Percentiles rank a stretch among this genome's conserved stretches.
These are phyloP conservation scores for Wickerhamiella allomyrinae DNA, from an alignment of 805 yeast species.

Conservation along the genomic window DNA sequence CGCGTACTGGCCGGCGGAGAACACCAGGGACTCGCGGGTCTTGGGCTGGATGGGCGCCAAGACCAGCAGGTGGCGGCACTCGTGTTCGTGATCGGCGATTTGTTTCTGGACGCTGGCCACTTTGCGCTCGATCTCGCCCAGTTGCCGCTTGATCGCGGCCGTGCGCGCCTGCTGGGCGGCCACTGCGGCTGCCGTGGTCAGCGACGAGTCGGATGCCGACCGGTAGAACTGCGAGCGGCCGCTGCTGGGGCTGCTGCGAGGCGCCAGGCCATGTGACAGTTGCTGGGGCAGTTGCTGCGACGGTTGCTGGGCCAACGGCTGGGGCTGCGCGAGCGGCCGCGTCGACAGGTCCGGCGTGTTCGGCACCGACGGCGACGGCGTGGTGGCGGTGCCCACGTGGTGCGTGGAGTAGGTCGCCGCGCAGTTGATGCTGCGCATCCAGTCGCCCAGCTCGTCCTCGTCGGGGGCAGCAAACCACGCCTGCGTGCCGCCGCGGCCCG, in stretches of 20 bases:
- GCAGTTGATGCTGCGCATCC: constrained; percentile 45
- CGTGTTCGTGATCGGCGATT: constrained; percentile 27
- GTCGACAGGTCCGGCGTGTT: too few species aligned
- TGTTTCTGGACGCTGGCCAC: constrained; percentile 23
- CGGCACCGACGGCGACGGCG: not conserved
- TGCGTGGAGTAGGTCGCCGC: constrained; percentile 33
- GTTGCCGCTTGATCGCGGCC: constrained; percentile 2
- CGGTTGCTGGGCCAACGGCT: too few species aligned
- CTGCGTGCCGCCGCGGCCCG: constrained; percentile 21
- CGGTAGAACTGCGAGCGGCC: not conserved
- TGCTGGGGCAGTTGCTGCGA: too few species aligned
- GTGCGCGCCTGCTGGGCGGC: not conserved
- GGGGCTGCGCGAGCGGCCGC: too few species aligned
- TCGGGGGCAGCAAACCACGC: constrained; percentile 31
- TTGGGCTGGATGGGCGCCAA: constrained; percentile 42
- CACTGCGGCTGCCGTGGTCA: not conserved
- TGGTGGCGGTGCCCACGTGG: not conserved
- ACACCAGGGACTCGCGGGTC: constrained; percentile 36
- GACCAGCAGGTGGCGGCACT: constrained; percentile 28
- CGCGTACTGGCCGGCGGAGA: constrained; percentile 34
- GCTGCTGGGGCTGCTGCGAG: not conserved
- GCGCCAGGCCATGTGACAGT: not conserved
- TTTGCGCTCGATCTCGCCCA: constrained; percentile 23
- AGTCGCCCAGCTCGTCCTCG: constrained; percentile 36
- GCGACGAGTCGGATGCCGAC: constrained; percentile 2